Base-by-base conservation (phyloP, 257 asterid genomes). In the Haberlea rhodopensis region DNA sequence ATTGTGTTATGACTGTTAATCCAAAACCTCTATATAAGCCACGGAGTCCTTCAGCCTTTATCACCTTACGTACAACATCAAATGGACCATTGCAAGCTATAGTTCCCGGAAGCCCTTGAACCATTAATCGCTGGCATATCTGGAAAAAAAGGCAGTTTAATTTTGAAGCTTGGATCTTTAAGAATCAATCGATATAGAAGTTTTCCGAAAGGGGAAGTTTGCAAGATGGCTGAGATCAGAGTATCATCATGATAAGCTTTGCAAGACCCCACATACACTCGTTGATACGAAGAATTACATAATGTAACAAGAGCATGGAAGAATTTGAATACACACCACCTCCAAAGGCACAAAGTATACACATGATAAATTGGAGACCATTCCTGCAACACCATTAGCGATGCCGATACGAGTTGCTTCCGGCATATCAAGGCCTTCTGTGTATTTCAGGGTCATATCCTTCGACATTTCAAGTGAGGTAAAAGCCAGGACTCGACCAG, bases 1-100 rank as follows among this genome's bases (percentile, higher is more conserved):
- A 62, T 69, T 89, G 98, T 6, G 83, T 78, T 53, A 78, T 54
- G 62, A 84, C 89, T 29, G 96, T 89, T 62, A 92, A 80, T 53
- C 97, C 96, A 66, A 92, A 92, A 31, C 98, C 98, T 76, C 98
- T 82, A 48, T 87, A 92, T 22, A 92, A 60, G 24, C 98, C 98
- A 52, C 96, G 85, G 23, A 82, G 53, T 20, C 98, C 98, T 77
- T 92, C 96, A n/a, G 78, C 79, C 57, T 73, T 78, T 15, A 61
- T 21, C 73, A 92, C 95, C 79, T 81, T 89, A 16, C 77, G 77
- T 19, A 62, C 71, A 69, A 75, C 91, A 76, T 92, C 96, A 61
- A 79, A 65, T 53, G 98, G 92, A 46, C 97, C 97, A 32, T 62
- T 77, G 82, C 95, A 89, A 66, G 70, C 26, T 52, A 71, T 82